Evolutionary conservation across 2,329 filamentous ascomycete genomes (phyloP).

Genomic region (Phaeosphaeriaceae sp.): DNA sequence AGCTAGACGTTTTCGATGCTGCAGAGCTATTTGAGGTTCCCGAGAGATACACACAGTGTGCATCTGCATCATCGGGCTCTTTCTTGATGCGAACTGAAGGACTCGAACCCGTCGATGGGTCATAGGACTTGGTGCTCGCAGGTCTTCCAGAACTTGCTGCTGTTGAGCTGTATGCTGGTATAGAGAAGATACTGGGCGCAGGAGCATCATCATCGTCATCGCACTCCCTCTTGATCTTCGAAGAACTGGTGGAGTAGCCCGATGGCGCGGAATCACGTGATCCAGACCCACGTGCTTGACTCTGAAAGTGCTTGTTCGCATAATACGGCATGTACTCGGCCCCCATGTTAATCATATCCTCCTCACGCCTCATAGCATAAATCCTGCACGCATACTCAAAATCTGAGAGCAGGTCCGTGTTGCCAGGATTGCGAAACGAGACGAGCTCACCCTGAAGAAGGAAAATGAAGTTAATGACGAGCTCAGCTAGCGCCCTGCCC

Average conservation of each 20-base stretch:
- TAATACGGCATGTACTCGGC: background rate
- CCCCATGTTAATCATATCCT: background rate
- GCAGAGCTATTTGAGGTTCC: no score
- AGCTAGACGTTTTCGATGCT: no score
- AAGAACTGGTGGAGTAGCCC: no score
- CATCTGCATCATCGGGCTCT: background rate
- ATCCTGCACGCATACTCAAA: background rate
- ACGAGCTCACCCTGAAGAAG: background rate
- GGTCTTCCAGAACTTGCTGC: no score
- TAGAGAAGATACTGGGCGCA: no score
- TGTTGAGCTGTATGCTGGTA: no score
- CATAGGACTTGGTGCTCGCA: background rate
- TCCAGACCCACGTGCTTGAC: no score
- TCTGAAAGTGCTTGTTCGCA: background rate
- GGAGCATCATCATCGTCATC: no score
- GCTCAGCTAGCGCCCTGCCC: background rate
- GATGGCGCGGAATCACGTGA: no score
- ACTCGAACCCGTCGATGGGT: background rate
- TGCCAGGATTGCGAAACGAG: background rate
- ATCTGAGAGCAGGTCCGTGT: background rate
- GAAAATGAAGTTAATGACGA: background rate
- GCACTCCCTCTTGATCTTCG: no score
- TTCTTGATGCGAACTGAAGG: background rate
- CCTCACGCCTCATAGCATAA: background rate
- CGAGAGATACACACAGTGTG: no score